Evolutionary conservation across 441 rosid species (phyloP).

Genomic region (Euphorbia corollata): DNA sequence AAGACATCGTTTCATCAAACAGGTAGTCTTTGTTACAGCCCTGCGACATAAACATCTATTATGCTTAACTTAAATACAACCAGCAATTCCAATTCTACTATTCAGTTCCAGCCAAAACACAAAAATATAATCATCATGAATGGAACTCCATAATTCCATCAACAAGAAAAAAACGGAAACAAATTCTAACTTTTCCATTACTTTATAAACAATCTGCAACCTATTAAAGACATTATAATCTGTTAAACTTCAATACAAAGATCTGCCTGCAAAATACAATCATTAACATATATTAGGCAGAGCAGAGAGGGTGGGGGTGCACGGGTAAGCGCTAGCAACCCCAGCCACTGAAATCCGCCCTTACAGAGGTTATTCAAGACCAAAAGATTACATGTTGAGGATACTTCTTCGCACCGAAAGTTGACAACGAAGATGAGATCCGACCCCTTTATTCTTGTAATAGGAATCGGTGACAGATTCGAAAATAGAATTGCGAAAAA

Average conservation of each 20-base stretch:
- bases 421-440: too few species aligned
- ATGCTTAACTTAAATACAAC: not conserved
- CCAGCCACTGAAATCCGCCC: too few species aligned
- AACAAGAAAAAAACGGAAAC: not conserved
- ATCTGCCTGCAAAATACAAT: not conserved
- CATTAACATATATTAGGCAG: not conserved
- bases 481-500: too few species aligned
- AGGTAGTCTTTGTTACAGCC: not conserved
- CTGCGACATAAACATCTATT: constrained; percentile 7
- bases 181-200: not conserved
- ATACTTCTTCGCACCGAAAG: too few species aligned
- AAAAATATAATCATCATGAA: not conserved
- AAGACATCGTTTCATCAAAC: constrained; percentile 35
- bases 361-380: too few species aligned
- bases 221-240: not conserved
- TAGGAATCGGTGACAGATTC: too few species aligned
- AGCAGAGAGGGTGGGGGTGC: too few species aligned
- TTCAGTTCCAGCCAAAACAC: not conserved
- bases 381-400: too few species aligned
- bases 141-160: not conserved
- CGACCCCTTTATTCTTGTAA: too few species aligned
- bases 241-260: not conserved
- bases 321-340: too few species aligned
- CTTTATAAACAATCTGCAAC: not conserved
- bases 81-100: not conserved